Percentiles rank a stretch among this genome's conserved stretches.
These are phyloP conservation scores for Entomophthora muscae DNA, from an alignment of 371 early-diverging fungal species.

Conservation along the genomic window DNA sequence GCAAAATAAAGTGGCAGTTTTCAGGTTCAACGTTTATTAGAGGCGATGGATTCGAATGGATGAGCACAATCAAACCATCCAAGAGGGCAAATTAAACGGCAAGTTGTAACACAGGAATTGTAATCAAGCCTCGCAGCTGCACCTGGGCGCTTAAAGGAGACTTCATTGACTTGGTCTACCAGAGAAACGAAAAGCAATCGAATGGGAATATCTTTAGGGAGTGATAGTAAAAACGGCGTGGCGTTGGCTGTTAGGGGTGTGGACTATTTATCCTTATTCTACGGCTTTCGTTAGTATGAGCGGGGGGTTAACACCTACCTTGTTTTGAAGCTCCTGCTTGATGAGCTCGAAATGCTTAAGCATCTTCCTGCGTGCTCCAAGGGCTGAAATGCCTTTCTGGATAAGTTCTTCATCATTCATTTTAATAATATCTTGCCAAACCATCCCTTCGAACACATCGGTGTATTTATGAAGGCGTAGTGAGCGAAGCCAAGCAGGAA, in stretches of 20 bases:
- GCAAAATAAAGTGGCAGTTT: no score
- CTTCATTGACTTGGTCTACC: background rate
- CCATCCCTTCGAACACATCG: conserved; percentile 61
- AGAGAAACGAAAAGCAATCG: background rate
- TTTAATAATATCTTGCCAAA: conserved; percentile 71
- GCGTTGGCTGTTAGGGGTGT: background rate
- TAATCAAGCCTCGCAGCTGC: background rate
- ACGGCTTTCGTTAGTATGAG: no score
- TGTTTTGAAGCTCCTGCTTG: conserved; percentile 20
- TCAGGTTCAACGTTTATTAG: no score
- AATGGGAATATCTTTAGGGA: background rate
- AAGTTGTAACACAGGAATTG: background rate
- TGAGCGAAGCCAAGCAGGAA: conserved; percentile 81
- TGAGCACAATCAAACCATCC: no score
- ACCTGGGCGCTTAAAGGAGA: background rate
- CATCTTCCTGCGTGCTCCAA: conserved; percentile 89
- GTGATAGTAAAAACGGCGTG: background rate
- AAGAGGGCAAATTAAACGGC: no score
- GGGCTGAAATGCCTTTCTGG: conserved; percentile 72
- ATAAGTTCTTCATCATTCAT: conserved; percentile 69
- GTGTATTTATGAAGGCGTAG: conserved; percentile 92
- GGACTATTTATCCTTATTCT: background rate
- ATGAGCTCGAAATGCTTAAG: conserved; percentile 89
- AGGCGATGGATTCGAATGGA: no score
- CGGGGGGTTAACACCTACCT: background rate